Conservation (phyloP, 2,329 filamentous ascomycete species). For the Neopestalotiopsis clavispora region DNA sequence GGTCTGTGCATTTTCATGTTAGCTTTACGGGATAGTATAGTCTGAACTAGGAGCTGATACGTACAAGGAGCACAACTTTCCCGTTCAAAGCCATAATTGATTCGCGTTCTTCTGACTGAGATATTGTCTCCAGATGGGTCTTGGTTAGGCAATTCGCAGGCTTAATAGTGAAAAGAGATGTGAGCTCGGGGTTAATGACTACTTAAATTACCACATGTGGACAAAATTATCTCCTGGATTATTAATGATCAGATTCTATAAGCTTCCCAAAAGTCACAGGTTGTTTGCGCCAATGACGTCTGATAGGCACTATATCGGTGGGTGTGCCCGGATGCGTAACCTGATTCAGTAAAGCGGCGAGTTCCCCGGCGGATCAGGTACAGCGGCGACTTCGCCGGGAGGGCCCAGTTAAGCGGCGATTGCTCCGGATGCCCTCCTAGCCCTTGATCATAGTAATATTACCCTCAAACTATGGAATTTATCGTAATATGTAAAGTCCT, state of each 20-base stretch:
- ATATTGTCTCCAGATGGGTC: background rate
- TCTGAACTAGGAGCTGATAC: background rate
- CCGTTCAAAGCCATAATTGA: background rate
- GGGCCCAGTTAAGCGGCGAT: background rate
- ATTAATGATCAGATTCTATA: background rate
- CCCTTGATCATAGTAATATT: no score
- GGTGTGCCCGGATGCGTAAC: no score
- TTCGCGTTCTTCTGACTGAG: background rate
- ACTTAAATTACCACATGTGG: background rate
- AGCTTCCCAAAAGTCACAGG: background rate
- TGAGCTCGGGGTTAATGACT: background rate
- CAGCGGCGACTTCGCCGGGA: background rate
- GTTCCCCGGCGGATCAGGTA: background rate
- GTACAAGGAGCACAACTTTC: constrained; percentile 11
- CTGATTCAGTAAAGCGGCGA: no score
- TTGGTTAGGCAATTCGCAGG: background rate
- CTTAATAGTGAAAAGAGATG: background rate
- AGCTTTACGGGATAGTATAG: background rate
- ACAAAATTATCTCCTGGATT: background rate
- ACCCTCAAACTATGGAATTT: no score
- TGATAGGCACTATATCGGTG: background rate
- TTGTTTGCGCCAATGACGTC: background rate
- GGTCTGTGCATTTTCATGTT: background rate
- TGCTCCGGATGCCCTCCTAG: background rate
- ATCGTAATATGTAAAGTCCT: no score